Evolutionary conservation across 1,139 yeast species (phyloP), one percentile per base, ranked within the genome.

Genomic region (Blastobotrys ciferrii): DNA sequence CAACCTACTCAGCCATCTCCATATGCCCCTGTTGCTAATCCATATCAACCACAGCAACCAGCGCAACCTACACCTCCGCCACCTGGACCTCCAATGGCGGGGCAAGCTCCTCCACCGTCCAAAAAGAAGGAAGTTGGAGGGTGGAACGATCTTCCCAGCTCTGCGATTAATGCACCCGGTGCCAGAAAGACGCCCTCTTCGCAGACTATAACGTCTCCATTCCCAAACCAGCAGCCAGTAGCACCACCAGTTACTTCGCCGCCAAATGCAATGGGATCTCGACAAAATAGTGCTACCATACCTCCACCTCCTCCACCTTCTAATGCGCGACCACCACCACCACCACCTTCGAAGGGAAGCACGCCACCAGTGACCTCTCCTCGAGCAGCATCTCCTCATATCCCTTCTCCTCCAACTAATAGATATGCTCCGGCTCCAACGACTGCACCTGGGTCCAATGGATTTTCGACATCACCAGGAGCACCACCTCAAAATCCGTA

Each of bases 71-170:
- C 40, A n/a, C 55, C 58, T 17, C 54, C 58, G 11, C 56, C 52
- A 18, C 59, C 63, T 37, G 58, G 59, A 32, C 51, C 58, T 17
- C 46, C 50, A 19, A 32, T 44, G 17, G 42, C 69, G 49, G 72
- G 71, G 18, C 64, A 65, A 43, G 65, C 69, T 25, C 52, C 51
- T 2, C 55, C 59, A 12, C 61, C 61, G 3, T 53, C 60, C 11
- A 53, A 59, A 25, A 53, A 53, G 30, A 78, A 76, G 60, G 84
- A 84, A 42, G 82, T 82, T 42, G 92, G 86, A 44, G 97, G 97
- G 2, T 91, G 97, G 97, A 91, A 91, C 63, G 97, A 91, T 66
- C 73, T 91, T 56, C 96, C 97, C 44, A 76, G 82, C n/a, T 74
- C 79, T 23, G 58, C 70, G 30, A 43, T 62, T 42, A 46, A 53